Evolutionary conservation across 129 eudicot genomes (phyloP), one percentile per base, ranked within the genome.

Genomic region (Chrysanthemum lavandulifolium): DNA sequence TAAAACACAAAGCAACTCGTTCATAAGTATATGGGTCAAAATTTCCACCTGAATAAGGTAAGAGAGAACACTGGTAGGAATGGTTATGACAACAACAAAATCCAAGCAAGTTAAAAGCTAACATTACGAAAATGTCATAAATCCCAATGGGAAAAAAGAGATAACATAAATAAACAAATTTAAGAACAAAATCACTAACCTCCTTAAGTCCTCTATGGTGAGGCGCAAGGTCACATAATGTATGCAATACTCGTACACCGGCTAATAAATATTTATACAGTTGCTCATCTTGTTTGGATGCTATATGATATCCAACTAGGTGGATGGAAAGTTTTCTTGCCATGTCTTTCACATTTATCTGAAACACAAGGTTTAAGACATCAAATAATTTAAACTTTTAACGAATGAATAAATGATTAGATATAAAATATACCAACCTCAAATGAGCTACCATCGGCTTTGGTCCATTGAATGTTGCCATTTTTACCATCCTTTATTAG

Each of bases 241-340:
- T 75, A 78, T 89, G 87, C 68, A 92, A 80, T 59, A 92, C 78
- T 31, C 83, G 78, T 25, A 89, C 4, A n/a, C 94, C 91, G 73
- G 76, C 55, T 60, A 92, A 78, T 79, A 92, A 52, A 68, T 86
- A 83, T 77, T 77, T 80, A 67, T 84, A 65, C 2, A 74, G 77
- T 47, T 82, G 52, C 72, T 83, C 89, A 60, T 92, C 86, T 51
- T 80, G 69, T 71, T 81, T 48, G 56, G 64, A 71, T 55, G 77
- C 77, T 76, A 80, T 29, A 29, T 79, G 67, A 79, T 75, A 79
- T n/a, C 86, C 79, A 55, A 80, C 80, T 29, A 92, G 82, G 60
- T 92, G 95, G 68, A 68, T 33, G 65, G 91, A 77, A 82, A 92
- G 91, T 78, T 76, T 49, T 45, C 79, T 87, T 40, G 81, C 84